Evolutionary conservation across 1,139 yeast species (phyloP).

Genomic region (Yamadazyma atlantica): DNA sequence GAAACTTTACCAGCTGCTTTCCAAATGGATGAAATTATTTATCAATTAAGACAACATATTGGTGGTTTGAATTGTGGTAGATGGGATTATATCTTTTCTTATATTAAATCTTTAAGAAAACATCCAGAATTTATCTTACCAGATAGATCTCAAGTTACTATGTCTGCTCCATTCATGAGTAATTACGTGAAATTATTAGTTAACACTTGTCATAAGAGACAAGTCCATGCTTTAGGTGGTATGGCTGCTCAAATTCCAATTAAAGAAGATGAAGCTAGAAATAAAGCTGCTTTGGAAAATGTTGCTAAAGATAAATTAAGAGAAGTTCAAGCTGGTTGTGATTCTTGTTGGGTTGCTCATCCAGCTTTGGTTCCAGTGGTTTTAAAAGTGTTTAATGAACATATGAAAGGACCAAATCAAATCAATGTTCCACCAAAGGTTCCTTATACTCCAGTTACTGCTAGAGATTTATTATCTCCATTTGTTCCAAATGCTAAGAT

Average conservation of each 20-base stretch:
- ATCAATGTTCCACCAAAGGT: conserved; percentile 57
- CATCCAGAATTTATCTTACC: conserved; percentile 66
- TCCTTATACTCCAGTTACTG: conserved; percentile 52
- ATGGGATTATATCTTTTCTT: conserved; percentile 80
- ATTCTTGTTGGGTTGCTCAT: conserved; percentile 84
- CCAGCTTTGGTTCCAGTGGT: conserved; percentile 78
- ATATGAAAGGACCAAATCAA: conserved; percentile 85
- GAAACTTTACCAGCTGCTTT: conserved; percentile 77
- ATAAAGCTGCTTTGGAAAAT: conserved; percentile 66
- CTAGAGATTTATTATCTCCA: conserved; percentile 70
- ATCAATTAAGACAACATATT: conserved; percentile 71
- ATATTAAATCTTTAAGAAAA: conserved; percentile 65
- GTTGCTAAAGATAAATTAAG: conserved; percentile 72
- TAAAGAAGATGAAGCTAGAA: conserved; percentile 64
- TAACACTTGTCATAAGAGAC: conserved; percentile 71
- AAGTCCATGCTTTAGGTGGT: conserved; percentile 81
- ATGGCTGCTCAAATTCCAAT: conserved; percentile 86
- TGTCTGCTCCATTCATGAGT: conserved; percentile 75
- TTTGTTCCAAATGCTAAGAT: conserved; percentile 62
- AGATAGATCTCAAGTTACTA: conserved; percentile 71
- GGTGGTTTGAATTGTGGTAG: conserved; percentile 81
- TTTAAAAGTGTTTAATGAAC: conserved; percentile 72
- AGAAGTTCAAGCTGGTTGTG: conserved; percentile 75
- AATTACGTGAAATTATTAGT: conserved; percentile 67
- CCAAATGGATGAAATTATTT: conserved; percentile 81